Evolutionary conservation across 805 yeast species (phyloP), one percentile per base, ranked within the genome.

Genomic region (Monosporozyma solicola): DNA sequence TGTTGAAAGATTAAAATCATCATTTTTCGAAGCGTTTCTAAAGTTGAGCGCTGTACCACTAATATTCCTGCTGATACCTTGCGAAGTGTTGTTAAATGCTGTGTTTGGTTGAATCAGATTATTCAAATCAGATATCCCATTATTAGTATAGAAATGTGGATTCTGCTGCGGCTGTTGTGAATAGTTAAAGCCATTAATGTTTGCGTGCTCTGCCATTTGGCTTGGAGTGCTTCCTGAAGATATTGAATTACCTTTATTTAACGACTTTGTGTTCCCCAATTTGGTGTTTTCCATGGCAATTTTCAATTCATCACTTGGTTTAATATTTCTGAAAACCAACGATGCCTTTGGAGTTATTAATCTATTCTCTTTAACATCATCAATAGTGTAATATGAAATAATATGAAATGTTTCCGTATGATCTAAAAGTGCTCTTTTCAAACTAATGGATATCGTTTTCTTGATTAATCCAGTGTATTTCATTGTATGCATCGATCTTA

Each of bases 351-450:
- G 96, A 27, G 83, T 72, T 0, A 67, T 61, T 47, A 90, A 71
- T 43, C 70, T 72, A 5, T 83, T 82, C 35, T 73, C 71, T 50
- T 80, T 62, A 3, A 89, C 94, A 65, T 91, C 96, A 22, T 80
- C 80, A 0, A 89, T 84, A 32, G 79, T 73, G 64, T 88, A 91
- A 68, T 91, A 91, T 8, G 91, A 82, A 2, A 91, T 81, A 53
- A 91, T 68, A 63, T 92, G 97, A 48, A 58, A 48, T 32, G 50
- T 52, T 33, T 57, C 57, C 39, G 47, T 47, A 11, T 51, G 54
- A 35, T 55, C 55, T 10, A 51, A 83, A 71, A 3, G 85, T 79
- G 53, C 51, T 24, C 60, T 51, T 25, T 69, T 67, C 15, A 85
- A 68, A n/a, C 82, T 77, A 27, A 88, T 73, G 1, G 89, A 80